Evolutionary conservation across 2,329 filamentous ascomycete genomes (phyloP).

Genomic region (Colletotrichum higginsianum): DNA sequence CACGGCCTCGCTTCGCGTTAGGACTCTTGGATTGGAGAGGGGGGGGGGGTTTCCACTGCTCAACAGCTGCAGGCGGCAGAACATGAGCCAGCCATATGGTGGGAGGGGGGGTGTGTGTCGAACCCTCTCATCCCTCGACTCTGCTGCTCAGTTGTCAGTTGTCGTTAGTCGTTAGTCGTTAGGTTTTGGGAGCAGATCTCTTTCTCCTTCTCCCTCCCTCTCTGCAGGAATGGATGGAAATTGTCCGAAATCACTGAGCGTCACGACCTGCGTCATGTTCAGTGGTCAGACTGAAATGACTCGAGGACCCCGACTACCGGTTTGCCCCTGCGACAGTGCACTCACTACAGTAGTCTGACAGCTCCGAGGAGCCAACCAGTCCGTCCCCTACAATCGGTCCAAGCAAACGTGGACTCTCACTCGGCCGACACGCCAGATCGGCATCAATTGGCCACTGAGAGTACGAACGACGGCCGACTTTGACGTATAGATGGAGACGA

Average conservation of each 20-base stretch:
- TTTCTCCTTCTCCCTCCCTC: slow-evolving; percentile 1
- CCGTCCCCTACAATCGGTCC: no score
- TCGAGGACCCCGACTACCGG: slow-evolving; percentile 6
- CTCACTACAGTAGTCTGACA: neutral
- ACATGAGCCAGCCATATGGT: neutral
- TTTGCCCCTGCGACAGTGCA: slow-evolving; percentile 5
- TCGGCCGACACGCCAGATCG: slow-evolving; percentile 29
- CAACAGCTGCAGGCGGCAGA: neutral
- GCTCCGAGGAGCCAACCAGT: no score
- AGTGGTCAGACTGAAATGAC: slow-evolving; percentile 28
- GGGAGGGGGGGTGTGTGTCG: slow-evolving; percentile 15
- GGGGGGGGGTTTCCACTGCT: slow-evolving; percentile 8
- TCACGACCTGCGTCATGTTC: slow-evolving; percentile 35
- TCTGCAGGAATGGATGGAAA: slow-evolving; percentile 35
- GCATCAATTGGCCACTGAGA: slow-evolving; percentile 19
- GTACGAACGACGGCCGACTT: slow-evolving; percentile 9
- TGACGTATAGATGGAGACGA: slow-evolving; percentile 31
- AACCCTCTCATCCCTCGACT: neutral
- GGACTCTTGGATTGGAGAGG: neutral
- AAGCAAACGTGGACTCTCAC: neutral
- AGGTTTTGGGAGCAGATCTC: slow-evolving; percentile 18
- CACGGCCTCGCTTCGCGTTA: slow-evolving; percentile 18
- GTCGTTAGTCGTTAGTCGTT: slow-evolving; percentile 2
- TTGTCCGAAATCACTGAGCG: slow-evolving; percentile 23
- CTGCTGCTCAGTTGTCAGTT: slow-evolving; percentile 13